Evolutionary conservation across 225 moss, liverwort and hornwort species (phyloP), one percentile per base, ranked within the genome.

Genomic region (Takakia lepidozioides): DNA sequence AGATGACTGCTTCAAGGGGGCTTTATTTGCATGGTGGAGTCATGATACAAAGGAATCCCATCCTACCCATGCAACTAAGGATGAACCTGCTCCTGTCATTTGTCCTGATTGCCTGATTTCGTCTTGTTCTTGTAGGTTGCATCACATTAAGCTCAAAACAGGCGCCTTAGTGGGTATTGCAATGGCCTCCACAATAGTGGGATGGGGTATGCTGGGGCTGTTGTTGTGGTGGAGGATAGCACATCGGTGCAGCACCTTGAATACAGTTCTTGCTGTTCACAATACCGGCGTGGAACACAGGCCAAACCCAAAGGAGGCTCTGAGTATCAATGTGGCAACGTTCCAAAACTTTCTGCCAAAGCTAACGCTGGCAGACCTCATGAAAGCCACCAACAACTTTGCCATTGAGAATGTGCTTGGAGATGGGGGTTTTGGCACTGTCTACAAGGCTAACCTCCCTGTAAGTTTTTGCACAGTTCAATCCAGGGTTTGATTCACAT

Each of bases 381-480:
- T 56, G 47, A 24, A 44, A 27, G 71, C 71, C 3, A 72, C 71
- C 11, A 48, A 32, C 38, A 56, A 56, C 13, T 72, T 72, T 43
- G 55, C 60, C 3, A 23, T 49, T 5, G 60, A 72, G n/a, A 61
- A 59, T 25, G 48, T 73, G 18, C 50, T 73, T 11, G 72, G 72
- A 8, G 67, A 66, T 45, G 72, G 72, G 26, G 72, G 72, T 16
- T 73, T 73, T 30, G 72, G 72, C 40, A 66, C 49, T 13, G 72
- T 73, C 44, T 73, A 73, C 62, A 61, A 55, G 42, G 72, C 54
- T 40, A 40, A 25, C 23, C 41, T 54, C 21, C 38, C 39, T 38
- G 54, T 54, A 25, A n/a, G n/a, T n/a, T n/a, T n/a, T n/a, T n/a
- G n/a, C n/a, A n/a, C n/a, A n/a, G n/a, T n/a, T n/a, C n/a, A n/a